Base-by-base conservation (phyloP, 1,139 yeast genomes). In the Pichia sp. region DNA sequence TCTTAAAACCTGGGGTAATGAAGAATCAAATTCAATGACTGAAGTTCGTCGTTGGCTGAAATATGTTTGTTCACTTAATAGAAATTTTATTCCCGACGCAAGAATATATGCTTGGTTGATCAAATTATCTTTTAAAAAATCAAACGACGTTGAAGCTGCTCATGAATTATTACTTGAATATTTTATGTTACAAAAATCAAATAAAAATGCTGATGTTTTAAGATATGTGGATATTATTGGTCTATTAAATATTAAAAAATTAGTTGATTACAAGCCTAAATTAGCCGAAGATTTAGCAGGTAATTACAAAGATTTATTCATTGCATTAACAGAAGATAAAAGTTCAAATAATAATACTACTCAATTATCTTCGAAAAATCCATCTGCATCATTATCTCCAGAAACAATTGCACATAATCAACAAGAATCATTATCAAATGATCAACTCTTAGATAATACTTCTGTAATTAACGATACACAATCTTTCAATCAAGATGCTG, bases 201-300 rank as follows among this genome's bases (percentile, higher is more conserved):
- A 52, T 43, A 49, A 41, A 38, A 51, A 49, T 30, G 46, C 56
- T 7, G 72, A 69, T 21, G 62, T 84, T n/a, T 65, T 87, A 40
- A 60, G 70, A 26, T 78, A 82, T 54, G 71, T 80, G 22, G 95
- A 86, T 54, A 67, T 85, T 7, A 65, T 89, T 26, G 85, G 89
- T 1, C 66, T 80, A 3, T 74, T 75, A n/a, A 78, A 79, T 41
- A 69, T 82, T 43, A 69, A 71, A 46, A 58, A 54, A 25, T 57
- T 75, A n/a, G 59, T 70, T 10, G 50, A 54, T 13, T 54, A 55
- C 11, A 53, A 62, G 35, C 49, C 56, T 5, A 46, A 53, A 21
- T 50, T 59, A 9, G 33, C 51, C 16, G 51, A 52, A 1, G 59
- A 63, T 6, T 48, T 72, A 19, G 67, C 75, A 22, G 52, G 53